Base-by-base conservation (phyloP, 805 yeast genomes). In the Wickerhamiella sorbophila region DNA sequence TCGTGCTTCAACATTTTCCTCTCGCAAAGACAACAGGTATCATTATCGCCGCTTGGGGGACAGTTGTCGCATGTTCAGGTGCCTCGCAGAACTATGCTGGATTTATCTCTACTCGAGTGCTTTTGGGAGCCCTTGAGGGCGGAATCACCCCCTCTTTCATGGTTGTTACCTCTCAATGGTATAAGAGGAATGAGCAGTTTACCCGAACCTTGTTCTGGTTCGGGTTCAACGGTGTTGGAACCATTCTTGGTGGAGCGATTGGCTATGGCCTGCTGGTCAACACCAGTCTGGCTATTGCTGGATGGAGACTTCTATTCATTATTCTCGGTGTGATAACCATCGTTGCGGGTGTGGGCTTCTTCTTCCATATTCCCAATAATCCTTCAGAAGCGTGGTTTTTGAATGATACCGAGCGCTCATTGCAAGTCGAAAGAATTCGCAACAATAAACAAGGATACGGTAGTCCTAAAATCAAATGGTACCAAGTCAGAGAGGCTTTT, bases 301-400 rank as follows among this genome's bases (percentile, higher is more conserved):
- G 60, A 17, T 78, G 82, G 80, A 69, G 71, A 49, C 52, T 76
- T 15, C 67, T 75, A 43, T 69, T 67, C 57, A 67, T 76, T 26
- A 69, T 75, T 40, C 65, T 71, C 42, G 84, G 81, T 38, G 69
- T 74, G 10, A 54, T 72, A 32, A 72, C 81, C 0, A 58, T 74
- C 17, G 21, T 68, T 18, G 45, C 65, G 31, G 60, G 59, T 3
- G 24, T 53, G 12, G 36, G 47, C 8, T 38, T 48, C 27, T 29
- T 42, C 18, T 26, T 58, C 31, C 48, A 42, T 22, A 42, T 78
- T 26, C 81, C 82, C 14, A 76, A 74, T 48, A 56, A 62, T 27
- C 82, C 82, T 38, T 45, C 46, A 15, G 56, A 58, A 16, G 74
- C 75, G 3, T 66, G 70, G 65, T 65, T 66, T 42, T 57, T 67